Conservation (phyloP, 345 rosid genomes). For the Rhodamnia rubescens region DNA sequence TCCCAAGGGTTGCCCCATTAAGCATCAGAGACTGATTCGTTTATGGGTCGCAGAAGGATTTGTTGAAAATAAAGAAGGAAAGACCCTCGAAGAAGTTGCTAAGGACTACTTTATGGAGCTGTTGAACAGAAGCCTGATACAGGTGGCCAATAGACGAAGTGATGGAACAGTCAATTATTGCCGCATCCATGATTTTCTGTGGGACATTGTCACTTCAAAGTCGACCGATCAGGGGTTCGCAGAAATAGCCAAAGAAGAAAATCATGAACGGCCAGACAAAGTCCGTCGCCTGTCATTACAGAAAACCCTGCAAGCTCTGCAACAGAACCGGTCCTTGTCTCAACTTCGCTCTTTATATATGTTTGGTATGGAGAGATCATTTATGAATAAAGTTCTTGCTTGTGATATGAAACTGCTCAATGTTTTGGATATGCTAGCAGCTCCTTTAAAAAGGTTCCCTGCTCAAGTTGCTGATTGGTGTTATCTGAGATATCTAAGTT, state of each 20-base stretch:
- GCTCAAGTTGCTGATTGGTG: constrained; percentile 9
- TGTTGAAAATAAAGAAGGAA: constrained; percentile 25
- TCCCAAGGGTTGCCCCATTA: constrained; percentile 15
- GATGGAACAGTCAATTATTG: constrained; percentile 21
- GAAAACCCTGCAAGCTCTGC: constrained; percentile 3
- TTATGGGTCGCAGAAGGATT: constrained; percentile 38
- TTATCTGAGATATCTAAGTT: constrained; percentile 23
- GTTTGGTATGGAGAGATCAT: constrained; percentile 10
- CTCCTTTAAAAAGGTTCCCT: constrained; percentile 20
- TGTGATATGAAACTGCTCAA: constrained; percentile 16
- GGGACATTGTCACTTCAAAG: constrained; percentile 19
- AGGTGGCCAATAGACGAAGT: constrained; percentile 6
- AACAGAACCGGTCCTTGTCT: constrained; percentile 4
- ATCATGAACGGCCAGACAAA: constrained; percentile 10
- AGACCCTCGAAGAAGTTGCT: constrained; percentile 28
- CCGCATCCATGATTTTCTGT: constrained; percentile 25
- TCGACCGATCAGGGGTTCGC: constrained; percentile 26
- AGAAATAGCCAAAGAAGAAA: constrained; percentile 7
- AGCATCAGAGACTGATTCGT: constrained; percentile 12
- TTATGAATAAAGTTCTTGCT: not conserved
- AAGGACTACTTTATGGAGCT: constrained; percentile 32
- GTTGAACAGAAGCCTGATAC: constrained; percentile 24
- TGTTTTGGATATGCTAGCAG: constrained; percentile 28
- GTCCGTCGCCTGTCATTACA: constrained; percentile 33
- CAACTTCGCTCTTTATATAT: constrained; percentile 24